phyloP scores from a whole-genome alignment of 371 early-diverging fungal genomes.

The Cokeromyces recurvatus region DNA sequence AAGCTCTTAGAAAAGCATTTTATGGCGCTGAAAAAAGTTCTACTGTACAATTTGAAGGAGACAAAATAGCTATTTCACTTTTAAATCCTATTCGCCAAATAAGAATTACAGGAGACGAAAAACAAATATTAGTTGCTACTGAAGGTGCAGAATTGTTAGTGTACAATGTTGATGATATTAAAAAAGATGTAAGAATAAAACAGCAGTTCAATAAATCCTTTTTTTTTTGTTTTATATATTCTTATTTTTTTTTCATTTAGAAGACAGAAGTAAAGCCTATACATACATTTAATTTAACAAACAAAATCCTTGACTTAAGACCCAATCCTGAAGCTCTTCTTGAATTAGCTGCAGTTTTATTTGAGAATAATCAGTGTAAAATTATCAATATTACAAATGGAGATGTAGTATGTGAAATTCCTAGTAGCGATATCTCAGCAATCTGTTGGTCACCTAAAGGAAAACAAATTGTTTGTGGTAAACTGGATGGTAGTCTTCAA shows the following conservation, averaged over 20 bases:
- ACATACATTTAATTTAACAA: conserved; percentile 5
- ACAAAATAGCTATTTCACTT: conserved; percentile 1
- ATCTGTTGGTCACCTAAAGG: conserved; percentile 57
- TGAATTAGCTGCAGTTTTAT: conserved; percentile 26
- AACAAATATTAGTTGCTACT: conserved; percentile 21
- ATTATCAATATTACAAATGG: conserved; percentile 26
- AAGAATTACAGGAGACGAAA: conserved; percentile 27
- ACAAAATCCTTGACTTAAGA: conserved; percentile 28
- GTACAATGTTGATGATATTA: conserved; percentile 28
- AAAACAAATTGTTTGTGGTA: conserved; percentile 49
- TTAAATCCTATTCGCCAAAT: conserved; percentile 30
- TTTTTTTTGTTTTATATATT: background rate
- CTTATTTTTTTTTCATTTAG: background rate
- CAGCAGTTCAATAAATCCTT: too few species aligned
- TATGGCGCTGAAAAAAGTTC: conserved; percentile 22
- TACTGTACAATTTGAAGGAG: conserved; percentile 13
- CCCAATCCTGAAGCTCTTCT: conserved; percentile 40
- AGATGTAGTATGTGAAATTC: conserved; percentile 9
- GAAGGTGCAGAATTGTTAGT: conserved; percentile 18
- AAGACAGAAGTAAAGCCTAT: background rate
- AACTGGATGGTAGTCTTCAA: conserved; percentile 25
- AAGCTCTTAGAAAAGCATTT: conserved; percentile 23
- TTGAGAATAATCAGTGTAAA: conserved; percentile 15
- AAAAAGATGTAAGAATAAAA: conserved; percentile 26
- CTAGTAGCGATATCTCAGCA: conserved; percentile 24